phyloP scores from a whole-genome alignment of 2,329 filamentous ascomycete genomes.

The Fusarium sp. region DNA sequence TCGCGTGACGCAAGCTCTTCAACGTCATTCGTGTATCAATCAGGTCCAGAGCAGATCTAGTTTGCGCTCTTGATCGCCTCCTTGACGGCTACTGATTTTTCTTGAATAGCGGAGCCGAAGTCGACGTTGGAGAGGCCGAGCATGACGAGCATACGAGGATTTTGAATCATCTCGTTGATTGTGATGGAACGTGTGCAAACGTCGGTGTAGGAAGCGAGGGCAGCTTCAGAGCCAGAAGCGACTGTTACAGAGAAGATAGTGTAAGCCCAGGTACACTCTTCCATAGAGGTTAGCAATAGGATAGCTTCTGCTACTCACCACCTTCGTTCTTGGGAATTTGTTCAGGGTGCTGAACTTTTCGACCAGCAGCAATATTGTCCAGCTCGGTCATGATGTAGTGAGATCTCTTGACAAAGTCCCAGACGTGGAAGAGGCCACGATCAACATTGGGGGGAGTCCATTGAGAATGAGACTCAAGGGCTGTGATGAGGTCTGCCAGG shows the following conservation, averaged over 20 bases:
- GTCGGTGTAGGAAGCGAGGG: conserved; percentile 43
- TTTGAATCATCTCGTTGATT: conserved; percentile 46
- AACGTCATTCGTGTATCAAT: conserved; percentile 15
- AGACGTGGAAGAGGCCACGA: conserved; percentile 50
- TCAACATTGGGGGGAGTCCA: conserved; percentile 42
- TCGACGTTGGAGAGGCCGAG: conserved; percentile 46
- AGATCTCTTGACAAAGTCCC: conserved; percentile 54
- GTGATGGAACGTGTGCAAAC: conserved; percentile 45
- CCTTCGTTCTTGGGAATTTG: conserved; percentile 46
- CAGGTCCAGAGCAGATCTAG: background rate
- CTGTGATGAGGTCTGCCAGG: conserved; percentile 42
- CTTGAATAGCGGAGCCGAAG: conserved; percentile 42
- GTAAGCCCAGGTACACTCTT: background rate
- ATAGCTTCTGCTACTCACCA: conserved; percentile 39
- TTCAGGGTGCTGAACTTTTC: conserved; percentile 46
- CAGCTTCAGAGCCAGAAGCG: conserved; percentile 33
- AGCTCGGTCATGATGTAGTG: conserved; percentile 54
- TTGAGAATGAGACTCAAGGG: conserved; percentile 44
- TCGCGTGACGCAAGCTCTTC: conserved; percentile 14
- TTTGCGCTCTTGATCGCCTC: conserved; percentile 23
- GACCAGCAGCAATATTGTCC: conserved; percentile 49
- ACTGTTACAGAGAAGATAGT: conserved; percentile 12
- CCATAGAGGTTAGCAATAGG: background rate
- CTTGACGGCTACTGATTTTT: conserved; percentile 41
- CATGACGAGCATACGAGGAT: conserved; percentile 44